Evolutionary conservation across 2,329 filamentous ascomycete genomes (phyloP), one percentile per base, ranked within the genome.

Genomic region (Camptophora hylomeconis): DNA sequence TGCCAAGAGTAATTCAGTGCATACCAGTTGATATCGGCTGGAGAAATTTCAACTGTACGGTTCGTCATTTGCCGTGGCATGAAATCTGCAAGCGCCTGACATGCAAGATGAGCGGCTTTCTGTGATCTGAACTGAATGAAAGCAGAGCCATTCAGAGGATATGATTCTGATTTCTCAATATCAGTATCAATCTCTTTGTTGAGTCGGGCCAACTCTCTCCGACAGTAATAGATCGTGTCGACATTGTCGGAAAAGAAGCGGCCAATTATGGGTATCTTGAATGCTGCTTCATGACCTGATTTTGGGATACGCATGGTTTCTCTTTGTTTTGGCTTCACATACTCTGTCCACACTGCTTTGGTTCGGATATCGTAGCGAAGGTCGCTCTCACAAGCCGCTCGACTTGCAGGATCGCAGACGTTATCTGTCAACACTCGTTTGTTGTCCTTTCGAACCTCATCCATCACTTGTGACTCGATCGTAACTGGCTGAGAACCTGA

Each of bases 111-210:
- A 31, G 40, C 40, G 23, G 38, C 42, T 30, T 41, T 42, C 31
- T 45, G 42, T 26, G 32, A 33, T 30, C 41, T 43, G 35, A 45
- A 45, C 28, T 45, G 42, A 28, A 45, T 39, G 29, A 45, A 45
- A 15, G 40, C 42, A 15, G 42, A 43, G 22, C 38, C 24, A 20
- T 42, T 44, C 38, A 36, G 31, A 20, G 39, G 34, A 32, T 33
- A 45, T 21, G 20, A 20, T 16, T 44, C 42, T 28, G 41, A 32
- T 22, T 38, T 35, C 21, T 41, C 38, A 14, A 31, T 28, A 20
- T 44, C 42, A 18, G 33, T 30, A 28, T 45, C 42, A 24, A 45
- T 37, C 34, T 45, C 42, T 22, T 34, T 38, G 30, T 45, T 45
- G 24, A 45, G 36, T 31, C 41, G 39, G 29, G 37, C 37, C 33